These are phyloP conservation scores for Salmacisia buchloeana DNA, from an alignment of 1,284 basidiomycete species.

Conservation along the genomic window DNA sequence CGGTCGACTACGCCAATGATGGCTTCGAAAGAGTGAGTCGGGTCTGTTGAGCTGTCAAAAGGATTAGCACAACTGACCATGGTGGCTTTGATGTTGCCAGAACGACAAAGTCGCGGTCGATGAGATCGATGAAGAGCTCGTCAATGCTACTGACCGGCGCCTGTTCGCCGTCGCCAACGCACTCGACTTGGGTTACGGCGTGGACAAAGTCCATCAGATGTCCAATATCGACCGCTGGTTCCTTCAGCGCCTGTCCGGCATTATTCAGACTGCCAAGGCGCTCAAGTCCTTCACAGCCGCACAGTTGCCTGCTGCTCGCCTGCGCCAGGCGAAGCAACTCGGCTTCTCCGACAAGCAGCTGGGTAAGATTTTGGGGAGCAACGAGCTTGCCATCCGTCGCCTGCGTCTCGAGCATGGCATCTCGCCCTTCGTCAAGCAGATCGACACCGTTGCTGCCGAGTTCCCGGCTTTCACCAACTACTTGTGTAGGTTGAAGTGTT, in stretches of 20 bases:
- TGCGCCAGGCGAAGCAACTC: constrained; percentile 83
- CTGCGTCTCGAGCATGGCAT: constrained; percentile 78
- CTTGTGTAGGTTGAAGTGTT: constrained; percentile 64
- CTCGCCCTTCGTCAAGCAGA: constrained; percentile 92
- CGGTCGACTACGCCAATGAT: constrained; percentile 88
- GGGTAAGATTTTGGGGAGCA: constrained; percentile 72
- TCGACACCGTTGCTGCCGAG: constrained; percentile 96
- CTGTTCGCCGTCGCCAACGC: constrained; percentile 86
- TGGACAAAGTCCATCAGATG: constrained; percentile 94
- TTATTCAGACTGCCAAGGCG: constrained; percentile 32
- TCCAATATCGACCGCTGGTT: constrained; percentile 99
- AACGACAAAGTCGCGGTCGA: constrained; percentile 67
- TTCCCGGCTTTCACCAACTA: constrained; percentile 99
- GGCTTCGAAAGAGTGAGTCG: constrained; percentile 77
- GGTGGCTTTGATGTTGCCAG: constrained; percentile 51
- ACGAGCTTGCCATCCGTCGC: constrained; percentile 78
- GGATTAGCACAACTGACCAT: background rate
- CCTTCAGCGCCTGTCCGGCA: constrained; percentile 70
- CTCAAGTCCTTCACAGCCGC: constrained; percentile 65
- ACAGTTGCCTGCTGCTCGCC: constrained; percentile 62
- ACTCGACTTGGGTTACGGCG: constrained; percentile 80
- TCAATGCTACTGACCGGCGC: constrained; percentile 83
- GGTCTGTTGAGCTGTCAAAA: constrained; percentile 15
- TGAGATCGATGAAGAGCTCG: constrained; percentile 75
- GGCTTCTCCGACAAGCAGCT: constrained; percentile 94